Evolutionary conservation across 495 filamentous ascomycete species (phyloP).

Genomic region (Sordaria brevicollis): DNA sequence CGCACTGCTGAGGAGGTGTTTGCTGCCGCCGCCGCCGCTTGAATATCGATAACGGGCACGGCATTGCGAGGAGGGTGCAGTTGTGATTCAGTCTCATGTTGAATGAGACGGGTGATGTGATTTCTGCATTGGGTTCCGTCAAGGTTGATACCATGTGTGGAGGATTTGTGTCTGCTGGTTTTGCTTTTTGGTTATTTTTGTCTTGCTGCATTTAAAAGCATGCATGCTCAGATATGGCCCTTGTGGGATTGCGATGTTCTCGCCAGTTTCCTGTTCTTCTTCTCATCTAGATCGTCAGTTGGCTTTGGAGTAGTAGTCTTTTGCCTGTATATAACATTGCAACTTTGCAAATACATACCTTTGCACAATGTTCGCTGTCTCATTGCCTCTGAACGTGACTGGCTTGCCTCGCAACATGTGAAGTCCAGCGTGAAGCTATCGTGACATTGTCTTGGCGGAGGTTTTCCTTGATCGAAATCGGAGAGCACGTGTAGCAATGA

Average conservation of each 20-base stretch:
- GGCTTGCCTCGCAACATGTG: neutral
- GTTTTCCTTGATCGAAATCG: neutral
- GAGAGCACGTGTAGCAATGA: neutral
- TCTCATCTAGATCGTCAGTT: neutral
- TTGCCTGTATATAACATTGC: neutral
- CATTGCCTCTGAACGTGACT: neutral
- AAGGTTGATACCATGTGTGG: neutral
- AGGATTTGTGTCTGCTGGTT: neutral
- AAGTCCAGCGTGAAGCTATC: neutral
- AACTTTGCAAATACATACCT: neutral
- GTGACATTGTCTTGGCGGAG: neutral
- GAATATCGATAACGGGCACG: neutral
- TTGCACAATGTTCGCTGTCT: neutral
- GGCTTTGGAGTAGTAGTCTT: neutral
- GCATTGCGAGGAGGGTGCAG: neutral
- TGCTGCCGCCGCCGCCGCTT: slow-evolving; percentile 16
- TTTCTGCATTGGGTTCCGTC: neutral
- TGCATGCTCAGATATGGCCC: neutral
- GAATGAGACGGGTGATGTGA: neutral
- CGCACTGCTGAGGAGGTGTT: slow-evolving; percentile 61
- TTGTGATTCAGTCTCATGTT: neutral
- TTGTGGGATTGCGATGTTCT: neutral
- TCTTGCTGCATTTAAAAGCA: neutral
- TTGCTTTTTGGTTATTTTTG: neutral
- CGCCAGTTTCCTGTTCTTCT: neutral